Base-by-base conservation (phyloP, 371 early-diverging fungal species). In the Mucor sp. region DNA sequence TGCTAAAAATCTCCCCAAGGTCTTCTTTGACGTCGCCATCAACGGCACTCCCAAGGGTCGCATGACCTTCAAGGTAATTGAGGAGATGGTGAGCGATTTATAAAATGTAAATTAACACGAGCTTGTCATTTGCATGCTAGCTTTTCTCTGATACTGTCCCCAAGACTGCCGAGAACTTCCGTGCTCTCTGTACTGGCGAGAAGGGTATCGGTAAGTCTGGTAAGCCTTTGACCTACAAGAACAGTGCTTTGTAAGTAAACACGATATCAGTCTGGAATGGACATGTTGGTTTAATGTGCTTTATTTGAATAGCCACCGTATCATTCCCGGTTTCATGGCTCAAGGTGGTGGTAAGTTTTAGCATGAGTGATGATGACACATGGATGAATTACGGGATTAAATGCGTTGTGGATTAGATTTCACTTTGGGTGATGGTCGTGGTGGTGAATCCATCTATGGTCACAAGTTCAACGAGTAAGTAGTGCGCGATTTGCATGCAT, bases 151-250 rank as follows among this genome's bases (percentile, higher is more conserved):
- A 99, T 74, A 89, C 91, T 23, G 95, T 93, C 12, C 99, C 99
- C 53, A 94, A 91, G 78, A 99, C 99, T 11, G 95, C 95, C 30
- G 97, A 99, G 73, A 99, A 99, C 91, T 99, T 99, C 83, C 88
- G 97, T 61, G 86, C 85, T 62, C 80, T 93, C 64, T 93, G 91
- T 81, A 89, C 85, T 71, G 94, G 89, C 71, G 90, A 85, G 82
- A 90, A 86, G 82, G 94, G 87, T 68, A 84, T 73, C 77, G 95
- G 95, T 47, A 65, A 80, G 60, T 81, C 79, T 23, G 87, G 87
- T 50, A 86, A 86, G 77, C 82, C 90, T 39, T 75, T 90, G 57
- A 81, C 83, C 70, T 99, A 90, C 87, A 95, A 95, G 87, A 89
- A 87, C 71, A 89, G 89, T 77, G 77, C 76, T 48, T 98, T 99